Conservation (phyloP, 202 grass and related monocot species). For the Cymbopogon flexuosus region DNA sequence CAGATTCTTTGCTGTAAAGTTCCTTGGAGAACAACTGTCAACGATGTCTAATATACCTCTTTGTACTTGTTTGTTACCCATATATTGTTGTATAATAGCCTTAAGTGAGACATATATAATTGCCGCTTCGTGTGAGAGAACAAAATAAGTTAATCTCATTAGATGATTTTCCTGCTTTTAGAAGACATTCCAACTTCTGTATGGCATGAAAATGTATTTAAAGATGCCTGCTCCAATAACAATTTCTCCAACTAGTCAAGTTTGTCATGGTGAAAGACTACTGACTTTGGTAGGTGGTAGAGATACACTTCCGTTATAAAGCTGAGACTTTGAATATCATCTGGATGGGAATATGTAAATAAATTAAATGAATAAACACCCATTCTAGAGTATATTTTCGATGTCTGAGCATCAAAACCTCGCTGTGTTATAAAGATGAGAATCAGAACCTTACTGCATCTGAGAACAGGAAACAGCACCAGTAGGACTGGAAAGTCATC, state of each 20-base stretch:
- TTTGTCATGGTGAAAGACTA: constrained; percentile 4
- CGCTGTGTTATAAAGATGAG: background rate
- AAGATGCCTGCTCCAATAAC: constrained; percentile 8
- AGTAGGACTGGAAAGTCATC: background rate
- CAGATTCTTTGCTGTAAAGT: constrained; percentile 70
- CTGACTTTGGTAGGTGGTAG: background rate
- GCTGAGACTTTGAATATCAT: background rate
- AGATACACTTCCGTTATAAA: background rate
- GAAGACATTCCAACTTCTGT: constrained; percentile 22
- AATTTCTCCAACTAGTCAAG: background rate
- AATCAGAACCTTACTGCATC: constrained; percentile 22
- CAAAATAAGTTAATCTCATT: constrained; percentile 1
- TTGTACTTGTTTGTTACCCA: constrained; percentile 18
- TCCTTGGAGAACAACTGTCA: constrained; percentile 7
- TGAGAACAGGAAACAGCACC: constrained; percentile 20
- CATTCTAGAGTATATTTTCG: background rate
- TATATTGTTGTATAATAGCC: constrained; percentile 33
- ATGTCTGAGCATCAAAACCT: background rate
- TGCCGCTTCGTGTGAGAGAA: constrained; percentile 14
- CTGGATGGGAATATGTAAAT: constrained; percentile 9
- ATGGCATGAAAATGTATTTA: constrained; percentile 2
- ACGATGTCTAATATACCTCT: background rate
- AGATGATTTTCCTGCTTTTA: constrained; percentile 5
- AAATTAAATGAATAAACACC: constrained; percentile 22
- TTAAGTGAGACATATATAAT: constrained; percentile 26